Evolutionary conservation across 2,329 filamentous ascomycete species (phyloP), one percentile per base, ranked within the genome.

Genomic region (Microdochium trichocladiopsis): DNA sequence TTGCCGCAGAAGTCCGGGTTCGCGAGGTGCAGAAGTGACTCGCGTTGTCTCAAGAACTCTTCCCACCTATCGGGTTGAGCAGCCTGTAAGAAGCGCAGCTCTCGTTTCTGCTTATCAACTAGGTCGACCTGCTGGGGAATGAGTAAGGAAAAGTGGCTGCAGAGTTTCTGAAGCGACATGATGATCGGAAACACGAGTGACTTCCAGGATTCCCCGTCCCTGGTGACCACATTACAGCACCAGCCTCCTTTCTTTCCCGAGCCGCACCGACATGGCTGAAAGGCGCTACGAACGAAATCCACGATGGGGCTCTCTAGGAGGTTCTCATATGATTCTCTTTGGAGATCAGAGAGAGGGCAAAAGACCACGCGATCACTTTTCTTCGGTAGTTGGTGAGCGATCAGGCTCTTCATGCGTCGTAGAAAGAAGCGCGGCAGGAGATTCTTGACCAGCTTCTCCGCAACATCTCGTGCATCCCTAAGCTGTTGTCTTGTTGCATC

Each of bases 291-390:
- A 57, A 99, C 85, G 47, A 82, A 76, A 1, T 82, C 72, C 2
- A 94, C 80, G 8, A 87, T 78, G 2, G 86, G 80, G 55, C 87
- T 88, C 14, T 83, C 78, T n/a, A 96, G 72, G 51, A 94, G 88
- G 36, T 85, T 87, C 59, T 90, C 80, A 65, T 99, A 99, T 0
- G 92, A 93, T 28, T 86, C 79, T 12, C 81, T 79, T 67, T 99
- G 94, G 0, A 85, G 80, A 4, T 87, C 80, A 0, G 92, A 96
- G 21, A 99, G 77, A 1, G 91, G 91, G 60, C 94, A 99, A 64
- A 99, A 99, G 4, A 97, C 90, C 1, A 97, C 92, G 51, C 87
- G 84, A 66, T 99, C 94, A 31, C 83, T 92, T 76, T 99, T 99
- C 70, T 91, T 95, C 0, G 94, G 94, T 8, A 99, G 76, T 64